Percentiles rank a stretch among this genome's conserved stretches.
phyloP scores from a whole-genome alignment of 805 yeast genomes.

The Saitoella complicata region DNA sequence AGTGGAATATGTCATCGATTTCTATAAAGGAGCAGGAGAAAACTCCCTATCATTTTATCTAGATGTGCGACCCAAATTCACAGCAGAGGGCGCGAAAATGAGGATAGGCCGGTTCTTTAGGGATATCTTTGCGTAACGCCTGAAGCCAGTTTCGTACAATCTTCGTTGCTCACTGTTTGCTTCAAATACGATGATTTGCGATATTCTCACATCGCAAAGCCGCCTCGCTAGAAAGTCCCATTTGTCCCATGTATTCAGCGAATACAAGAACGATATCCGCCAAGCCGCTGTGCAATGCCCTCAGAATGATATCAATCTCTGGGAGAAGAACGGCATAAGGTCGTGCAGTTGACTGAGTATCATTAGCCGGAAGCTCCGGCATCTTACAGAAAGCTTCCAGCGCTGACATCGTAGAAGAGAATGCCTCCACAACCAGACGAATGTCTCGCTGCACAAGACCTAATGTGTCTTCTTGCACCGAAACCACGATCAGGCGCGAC shows the following conservation, averaged over 20 bases:
- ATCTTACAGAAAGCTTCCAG: constrained; percentile 13
- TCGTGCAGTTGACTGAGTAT: constrained; percentile 4
- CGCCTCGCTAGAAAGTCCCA: constrained; percentile 14
- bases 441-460: constrained; percentile 28
- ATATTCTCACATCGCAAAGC: constrained; percentile 4
- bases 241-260: constrained; percentile 16
- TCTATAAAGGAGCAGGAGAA: constrained; percentile 44
- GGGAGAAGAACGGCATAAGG: constrained; percentile 8
- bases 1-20: constrained; percentile 85
- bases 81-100: constrained; percentile 62
- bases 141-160: not conserved
- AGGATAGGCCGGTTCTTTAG: constrained; percentile 26
- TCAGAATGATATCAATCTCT: constrained; percentile 8
- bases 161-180: not conserved
- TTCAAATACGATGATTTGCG: not conserved
- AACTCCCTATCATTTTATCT: constrained; percentile 48
- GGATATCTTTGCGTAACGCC: not conserved
- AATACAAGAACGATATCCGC: constrained; percentile 16
- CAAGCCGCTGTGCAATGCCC: constrained; percentile 15
- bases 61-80: constrained; percentile 83
- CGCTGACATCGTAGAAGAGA: constrained; percentile 15
- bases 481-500: constrained; percentile 18
- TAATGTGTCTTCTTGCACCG: constrained; percentile 22
- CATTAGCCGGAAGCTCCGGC: constrained; percentile 13
- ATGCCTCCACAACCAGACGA: constrained; percentile 17